Evolutionary conservation across 2,329 filamentous ascomycete species (phyloP), one percentile per base, ranked within the genome.

Genomic region (Aspergillus phoenicis): DNA sequence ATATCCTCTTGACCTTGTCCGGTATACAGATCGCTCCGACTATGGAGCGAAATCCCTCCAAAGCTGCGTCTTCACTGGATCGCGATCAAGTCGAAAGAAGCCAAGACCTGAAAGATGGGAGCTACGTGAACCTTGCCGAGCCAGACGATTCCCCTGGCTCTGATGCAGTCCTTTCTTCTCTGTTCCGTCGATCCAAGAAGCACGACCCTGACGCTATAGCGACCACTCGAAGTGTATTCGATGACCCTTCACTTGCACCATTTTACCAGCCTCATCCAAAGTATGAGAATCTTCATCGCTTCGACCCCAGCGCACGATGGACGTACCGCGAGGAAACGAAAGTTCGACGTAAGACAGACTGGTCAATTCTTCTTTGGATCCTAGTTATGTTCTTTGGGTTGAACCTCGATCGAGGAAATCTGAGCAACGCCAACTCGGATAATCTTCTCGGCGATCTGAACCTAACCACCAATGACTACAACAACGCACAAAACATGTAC

Each of bases 361-460:
- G 33, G 66, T 63, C 63, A 68, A 73, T 79, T 22, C 69, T 74
- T n/a, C 49, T 73, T 2, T 80, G 67, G 71, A 67, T 68, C 57
- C 82, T 81, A 52, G 69, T 85, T 39, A 85, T 86, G 83, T 73
- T 73, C 60, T 71, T 70, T 8, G 69, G 64, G 0, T 57, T 73
- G 17, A 65, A 73, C 28, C 61, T 73, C 8, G 70, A 73, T 53
- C 63, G 71, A 7, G 66, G 69, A 13, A 73, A 73, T 47, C 56
- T 73, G 24, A 57, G 63, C 33, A 65, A 69, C 38, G 71, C 71
- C 3, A 61, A 62, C 6, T 62, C 71, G 10, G 71, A 73, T 45
- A 71, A 69, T 26, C 61, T 73, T 0, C 65, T 72, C 7, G 61
- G 59, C 13, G 70, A 73, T 49, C 53, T 73, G 49, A 58, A 64